Conservation (phyloP, 306 rosid genomes). For the Oemleria cerasiformis region DNA sequence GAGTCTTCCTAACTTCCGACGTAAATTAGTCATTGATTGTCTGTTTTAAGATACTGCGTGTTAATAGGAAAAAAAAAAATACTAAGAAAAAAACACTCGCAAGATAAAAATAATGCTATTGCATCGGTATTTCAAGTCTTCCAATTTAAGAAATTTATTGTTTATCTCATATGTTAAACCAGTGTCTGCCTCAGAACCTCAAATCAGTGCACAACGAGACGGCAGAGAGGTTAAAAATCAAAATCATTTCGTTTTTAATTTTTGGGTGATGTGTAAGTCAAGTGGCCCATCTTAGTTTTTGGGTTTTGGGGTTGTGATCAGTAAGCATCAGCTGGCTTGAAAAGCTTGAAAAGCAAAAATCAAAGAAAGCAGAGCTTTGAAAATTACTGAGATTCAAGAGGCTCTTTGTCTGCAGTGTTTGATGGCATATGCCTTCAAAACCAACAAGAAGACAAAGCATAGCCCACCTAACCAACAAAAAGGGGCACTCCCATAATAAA, state of each 20-base stretch:
- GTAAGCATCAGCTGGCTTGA: slow-evolving; percentile 33
- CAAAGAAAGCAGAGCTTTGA: slow-evolving; percentile 40
- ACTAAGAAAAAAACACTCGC: too few species aligned
- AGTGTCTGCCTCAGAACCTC: slow-evolving; percentile 19
- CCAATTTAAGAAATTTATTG: too few species aligned
- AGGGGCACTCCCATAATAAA: slow-evolving; percentile 9
- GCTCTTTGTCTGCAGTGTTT: slow-evolving; percentile 17
- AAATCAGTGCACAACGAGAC: slow-evolving; percentile 19
- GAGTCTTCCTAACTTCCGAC: too few species aligned
- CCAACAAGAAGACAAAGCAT: slow-evolving; percentile 60
- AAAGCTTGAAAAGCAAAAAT: slow-evolving; percentile 19
- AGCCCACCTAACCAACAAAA: slow-evolving; percentile 55
- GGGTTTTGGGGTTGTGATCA: slow-evolving; percentile 9
- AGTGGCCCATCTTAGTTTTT: slow-evolving; percentile 3
- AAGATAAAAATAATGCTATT: too few species aligned
- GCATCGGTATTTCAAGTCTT: too few species aligned
- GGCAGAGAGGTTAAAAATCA: background rate
- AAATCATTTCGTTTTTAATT: background rate
- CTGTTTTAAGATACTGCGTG: too few species aligned
- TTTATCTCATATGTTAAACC: too few species aligned
- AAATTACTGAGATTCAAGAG: slow-evolving; percentile 51
- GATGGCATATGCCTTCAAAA: slow-evolving; percentile 53
- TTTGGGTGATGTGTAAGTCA: background rate
- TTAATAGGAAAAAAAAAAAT: too few species aligned
- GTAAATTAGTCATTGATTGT: too few species aligned